Evolutionary conservation across 768 basidiomycete species (phyloP).

Genomic region (Calocera viscosa): DNA sequence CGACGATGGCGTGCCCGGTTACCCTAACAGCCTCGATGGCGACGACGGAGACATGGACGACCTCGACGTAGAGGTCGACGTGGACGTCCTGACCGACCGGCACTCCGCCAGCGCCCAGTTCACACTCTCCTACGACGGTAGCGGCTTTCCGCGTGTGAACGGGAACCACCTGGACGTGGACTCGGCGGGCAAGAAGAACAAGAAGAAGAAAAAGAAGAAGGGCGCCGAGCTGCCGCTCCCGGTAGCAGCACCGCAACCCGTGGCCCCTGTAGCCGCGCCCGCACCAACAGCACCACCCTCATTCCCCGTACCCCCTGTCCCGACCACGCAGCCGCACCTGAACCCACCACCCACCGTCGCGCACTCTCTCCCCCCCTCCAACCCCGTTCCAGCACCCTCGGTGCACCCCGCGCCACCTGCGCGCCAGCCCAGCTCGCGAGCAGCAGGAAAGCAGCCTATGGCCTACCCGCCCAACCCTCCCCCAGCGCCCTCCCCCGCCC

Average conservation of each 20-base stretch:
- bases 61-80: slow-evolving; percentile 22
- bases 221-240: slow-evolving; percentile 26
- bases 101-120: slow-evolving; percentile 10
- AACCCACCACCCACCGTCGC: slow-evolving; percentile 14
- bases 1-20: slow-evolving; percentile 26
- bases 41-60: slow-evolving; percentile 34
- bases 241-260: slow-evolving; percentile 19
- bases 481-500: slow-evolving; percentile 21
- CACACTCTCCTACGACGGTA: slow-evolving; percentile 14
- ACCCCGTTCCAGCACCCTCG: slow-evolving; percentile 26
- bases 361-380: slow-evolving; percentile 19
- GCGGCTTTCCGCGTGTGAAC: slow-evolving; percentile 12
- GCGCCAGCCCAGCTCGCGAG: slow-evolving; percentile 62
- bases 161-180: slow-evolving; percentile 2
- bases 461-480: slow-evolving; percentile 41
- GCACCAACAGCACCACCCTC: slow-evolving; percentile 24
- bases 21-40: slow-evolving; percentile 29
- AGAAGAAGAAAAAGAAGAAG: slow-evolving; percentile 43
- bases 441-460: slow-evolving; percentile 90
- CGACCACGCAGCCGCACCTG: slow-evolving; percentile 26
- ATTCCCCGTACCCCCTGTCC: slow-evolving; percentile 17
- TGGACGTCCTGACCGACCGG: slow-evolving; percentile 11
- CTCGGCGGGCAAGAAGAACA: slow-evolving; percentile 22
- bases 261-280: slow-evolving; percentile 23
- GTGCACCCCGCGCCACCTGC: slow-evolving; percentile 26